phyloP scores from a whole-genome alignment of 306 rosid genomes.

The Glycine soja region DNA sequence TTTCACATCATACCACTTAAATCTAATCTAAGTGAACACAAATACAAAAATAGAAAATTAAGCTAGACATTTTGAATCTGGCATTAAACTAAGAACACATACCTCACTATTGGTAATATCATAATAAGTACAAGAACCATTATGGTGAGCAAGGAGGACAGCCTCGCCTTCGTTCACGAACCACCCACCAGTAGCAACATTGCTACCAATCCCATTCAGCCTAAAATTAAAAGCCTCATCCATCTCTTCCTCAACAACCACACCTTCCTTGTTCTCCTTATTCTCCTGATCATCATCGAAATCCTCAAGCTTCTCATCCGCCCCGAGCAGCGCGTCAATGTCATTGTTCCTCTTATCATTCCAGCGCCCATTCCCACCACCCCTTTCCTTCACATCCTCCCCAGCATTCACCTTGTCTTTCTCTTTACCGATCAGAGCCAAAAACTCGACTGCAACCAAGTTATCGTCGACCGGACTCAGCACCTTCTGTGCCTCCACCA shows the following conservation, averaged over 20 bases:
- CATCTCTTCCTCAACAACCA: conserved; percentile 58
- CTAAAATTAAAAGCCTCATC: conserved; percentile 66
- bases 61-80: neutral
- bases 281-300: conserved; percentile 73
- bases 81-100: neutral
- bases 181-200: conserved; percentile 81
- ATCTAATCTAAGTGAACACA: neutral
- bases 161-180: conserved; percentile 89
- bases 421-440: conserved; percentile 67
- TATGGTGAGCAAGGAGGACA: conserved; percentile 86
- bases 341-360: conserved; percentile 50
- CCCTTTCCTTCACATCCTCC: conserved; percentile 65
- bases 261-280: conserved; percentile 40
- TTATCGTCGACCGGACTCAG: conserved; percentile 61
- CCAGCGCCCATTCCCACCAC: neutral
- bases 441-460: conserved; percentile 67
- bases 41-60: neutral
- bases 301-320: conserved; percentile 82
- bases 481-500: conserved; percentile 50
- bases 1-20: neutral
- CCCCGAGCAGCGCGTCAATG: conserved; percentile 59
- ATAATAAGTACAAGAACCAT: conserved; percentile 84
- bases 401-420: conserved; percentile 13
- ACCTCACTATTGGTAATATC: conserved; percentile 93
- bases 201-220: conserved; percentile 77